These are phyloP conservation scores for Trametes elegans DNA, from an alignment of 768 basidiomycete genomes.

Conservation along the genomic window DNA sequence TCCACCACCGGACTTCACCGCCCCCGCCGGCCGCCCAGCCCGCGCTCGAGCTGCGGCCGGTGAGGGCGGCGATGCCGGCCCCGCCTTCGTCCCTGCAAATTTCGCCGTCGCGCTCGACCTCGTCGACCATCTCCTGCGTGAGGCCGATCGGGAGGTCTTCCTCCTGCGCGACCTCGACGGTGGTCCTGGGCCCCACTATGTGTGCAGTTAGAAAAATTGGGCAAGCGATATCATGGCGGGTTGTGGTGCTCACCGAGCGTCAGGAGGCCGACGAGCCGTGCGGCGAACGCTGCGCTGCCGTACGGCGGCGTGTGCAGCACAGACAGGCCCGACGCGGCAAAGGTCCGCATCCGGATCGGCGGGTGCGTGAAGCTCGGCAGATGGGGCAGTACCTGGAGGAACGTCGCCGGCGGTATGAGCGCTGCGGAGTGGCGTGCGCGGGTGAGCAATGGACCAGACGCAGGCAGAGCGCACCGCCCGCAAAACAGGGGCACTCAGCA, in stretches of 20 bases:
- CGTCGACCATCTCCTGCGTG: conserved; percentile 73
- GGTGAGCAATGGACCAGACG: no score
- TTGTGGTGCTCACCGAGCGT: conserved; percentile 31
- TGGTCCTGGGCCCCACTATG: conserved; percentile 40
- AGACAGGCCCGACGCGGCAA: conserved; percentile 65
- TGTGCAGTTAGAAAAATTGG: no score
- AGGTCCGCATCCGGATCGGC: conserved; percentile 61
- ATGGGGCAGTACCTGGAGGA: conserved; percentile 71
- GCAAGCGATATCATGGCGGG: neutral
- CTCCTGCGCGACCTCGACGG: conserved; percentile 65
- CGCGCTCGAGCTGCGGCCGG: neutral
- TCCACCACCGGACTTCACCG: conserved; percentile 73
- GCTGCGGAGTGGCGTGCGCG: conserved; percentile 49
- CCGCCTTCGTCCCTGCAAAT: conserved; percentile 75
- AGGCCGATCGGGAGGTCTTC: conserved; percentile 75
- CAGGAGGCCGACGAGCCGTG: conserved; percentile 59
- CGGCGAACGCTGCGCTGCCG: conserved; percentile 62
- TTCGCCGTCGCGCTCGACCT: conserved; percentile 66
- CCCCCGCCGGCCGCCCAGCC: conserved; percentile 23
- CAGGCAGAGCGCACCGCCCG: neutral
- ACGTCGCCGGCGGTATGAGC: conserved; percentile 84
- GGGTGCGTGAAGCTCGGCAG: conserved; percentile 66
- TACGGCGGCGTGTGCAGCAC: conserved; percentile 86
- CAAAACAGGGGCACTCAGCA: neutral
- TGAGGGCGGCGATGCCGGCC: conserved; percentile 25